Evolutionary conservation across 2,329 filamentous ascomycete species (phyloP), one percentile per base, ranked within the genome.

Genomic region (Aspergillus aculeatinus): DNA sequence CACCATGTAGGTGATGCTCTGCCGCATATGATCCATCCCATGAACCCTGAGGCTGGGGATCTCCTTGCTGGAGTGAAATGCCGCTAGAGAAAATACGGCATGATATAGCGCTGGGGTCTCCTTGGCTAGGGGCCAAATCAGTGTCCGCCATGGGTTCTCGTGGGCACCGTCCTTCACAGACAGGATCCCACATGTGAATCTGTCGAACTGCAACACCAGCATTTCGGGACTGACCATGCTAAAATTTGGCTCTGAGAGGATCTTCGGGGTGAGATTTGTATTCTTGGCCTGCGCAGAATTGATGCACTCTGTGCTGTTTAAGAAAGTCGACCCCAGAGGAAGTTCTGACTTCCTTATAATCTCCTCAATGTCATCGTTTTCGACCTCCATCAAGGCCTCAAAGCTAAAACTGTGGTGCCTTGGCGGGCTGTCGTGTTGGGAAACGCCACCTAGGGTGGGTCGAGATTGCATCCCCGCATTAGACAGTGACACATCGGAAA

Each of bases 81-180:
- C 87, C 1, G 88, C 87, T 80, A 91, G 84, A 4, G 87, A 87
- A 48, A 85, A 83, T 57, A 90, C 82, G 4, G 88, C 88, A 75
- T 90, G 86, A 65, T 86, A 87, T 39, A 91, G 75, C 2, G 87
- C 87, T 2, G 86, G 85, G 4, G 83, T 88, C 51, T 86, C 81
- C 65, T 80, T 81, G 3, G 87, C 85, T 51, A 91, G 74, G 1
- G 88, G 88, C 86, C 87, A 89, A n/a, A 91, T 79, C 50, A 89
- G 77, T 5, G 83, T 89, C 29, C 87, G 82, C 88, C 88, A 91
- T 2, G 88, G 88, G 68, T 90, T 91, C 66, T 90, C 88, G 1
- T 81, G 84, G 6, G 82, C 81, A 0, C 87, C 88, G 71, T 90
- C 87, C 68, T 89, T 90, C 55, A 90, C 81, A 0, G 88, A 90